Conservation (phyloP, 169 alveolate genomes). For the Plasmodium gaboni region DNA sequence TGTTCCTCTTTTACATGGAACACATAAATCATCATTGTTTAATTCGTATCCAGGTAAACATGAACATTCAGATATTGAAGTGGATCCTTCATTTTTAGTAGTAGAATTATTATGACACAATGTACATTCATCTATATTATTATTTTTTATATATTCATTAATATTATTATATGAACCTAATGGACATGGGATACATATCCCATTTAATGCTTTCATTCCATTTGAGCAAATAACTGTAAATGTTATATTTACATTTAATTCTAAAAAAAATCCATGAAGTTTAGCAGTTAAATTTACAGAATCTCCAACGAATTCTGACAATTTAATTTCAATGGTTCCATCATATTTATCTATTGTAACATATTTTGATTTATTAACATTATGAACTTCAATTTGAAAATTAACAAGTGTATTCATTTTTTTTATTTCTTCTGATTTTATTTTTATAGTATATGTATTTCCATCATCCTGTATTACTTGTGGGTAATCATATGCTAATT, state of each 20-base stretch:
- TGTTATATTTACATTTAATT: constrained; percentile 49
- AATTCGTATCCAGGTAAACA: constrained; percentile 88
- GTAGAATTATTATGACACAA: constrained; percentile 81
- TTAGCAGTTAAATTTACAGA: constrained; percentile 46
- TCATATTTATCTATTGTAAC: constrained; percentile 65
- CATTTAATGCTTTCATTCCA: constrained; percentile 77
- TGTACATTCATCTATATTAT: constrained; percentile 34
- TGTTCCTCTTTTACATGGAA: constrained; percentile 83
- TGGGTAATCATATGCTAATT: constrained; percentile 54
- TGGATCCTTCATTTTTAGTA: constrained; percentile 84
- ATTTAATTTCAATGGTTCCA: constrained; percentile 45
- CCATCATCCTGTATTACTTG: constrained; percentile 44
- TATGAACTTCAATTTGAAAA: constrained; percentile 53
- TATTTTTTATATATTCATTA: constrained; percentile 59
- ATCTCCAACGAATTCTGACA: constrained; percentile 68
- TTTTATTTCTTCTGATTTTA: constrained; percentile 63
- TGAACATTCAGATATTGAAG: constrained; percentile 83
- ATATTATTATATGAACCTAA: constrained; percentile 78
- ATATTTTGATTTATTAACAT: constrained; percentile 37
- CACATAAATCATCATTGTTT: constrained; percentile 76
- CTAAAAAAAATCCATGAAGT: constrained; percentile 73
- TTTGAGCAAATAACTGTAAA: constrained; percentile 79
- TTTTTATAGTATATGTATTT: constrained; percentile 24
- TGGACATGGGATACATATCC: constrained; percentile 78
- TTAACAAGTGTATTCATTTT: constrained; percentile 62